Evolutionary conservation across 2,329 filamentous ascomycete species (phyloP).

Genomic region (Lizonia empirigonia): DNA sequence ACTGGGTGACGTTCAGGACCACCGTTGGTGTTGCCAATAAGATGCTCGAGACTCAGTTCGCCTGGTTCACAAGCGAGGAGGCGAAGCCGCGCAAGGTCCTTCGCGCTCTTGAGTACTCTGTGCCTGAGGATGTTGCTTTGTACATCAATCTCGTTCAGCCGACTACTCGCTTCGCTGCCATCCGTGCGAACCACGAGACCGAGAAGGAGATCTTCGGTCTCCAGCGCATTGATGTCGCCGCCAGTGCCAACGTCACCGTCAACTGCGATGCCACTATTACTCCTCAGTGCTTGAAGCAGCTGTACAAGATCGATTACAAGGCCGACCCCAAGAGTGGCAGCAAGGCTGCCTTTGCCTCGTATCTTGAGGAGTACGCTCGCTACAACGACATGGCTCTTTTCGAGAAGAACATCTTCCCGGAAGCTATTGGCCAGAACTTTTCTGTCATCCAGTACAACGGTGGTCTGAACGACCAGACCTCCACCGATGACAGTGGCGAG

Average conservation of each 20-base stretch:
- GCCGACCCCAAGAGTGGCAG: slow-evolving; percentile 54
- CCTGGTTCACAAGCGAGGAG: slow-evolving; percentile 48
- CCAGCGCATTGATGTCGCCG: slow-evolving; percentile 14
- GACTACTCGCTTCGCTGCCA: slow-evolving; percentile 56
- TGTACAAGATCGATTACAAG: slow-evolving; percentile 59
- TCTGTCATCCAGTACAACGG: slow-evolving; percentile 41
- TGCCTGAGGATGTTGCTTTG: slow-evolving; percentile 46
- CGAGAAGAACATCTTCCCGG: slow-evolving; percentile 47
- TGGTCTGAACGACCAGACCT: slow-evolving; percentile 32
- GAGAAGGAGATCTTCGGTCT: slow-evolving; percentile 27
- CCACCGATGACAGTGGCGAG: slow-evolving; percentile 50
- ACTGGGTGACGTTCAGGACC: slow-evolving; percentile 45
- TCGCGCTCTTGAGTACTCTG: slow-evolving; percentile 51
- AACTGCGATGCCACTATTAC: slow-evolving; percentile 45
- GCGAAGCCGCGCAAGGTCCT: slow-evolving; percentile 51
- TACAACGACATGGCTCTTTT: slow-evolving; percentile 54
- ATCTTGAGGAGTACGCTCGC: slow-evolving; percentile 58
- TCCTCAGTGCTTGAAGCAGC: slow-evolving; percentile 55
- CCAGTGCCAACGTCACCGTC: slow-evolving; percentile 21
- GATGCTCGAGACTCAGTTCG: slow-evolving; percentile 58
- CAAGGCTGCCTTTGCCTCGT: slow-evolving; percentile 58
- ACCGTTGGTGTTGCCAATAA: slow-evolving; percentile 48
- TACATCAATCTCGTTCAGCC: slow-evolving; percentile 58
- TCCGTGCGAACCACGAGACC: slow-evolving; percentile 28
- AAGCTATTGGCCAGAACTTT: slow-evolving; percentile 52